A percentile compares a stretch with the other conserved stretches of the same genome.
Evolutionary conservation across 805 yeast species (phyloP).

Genomic region (Yarrowia porcina): DNA sequence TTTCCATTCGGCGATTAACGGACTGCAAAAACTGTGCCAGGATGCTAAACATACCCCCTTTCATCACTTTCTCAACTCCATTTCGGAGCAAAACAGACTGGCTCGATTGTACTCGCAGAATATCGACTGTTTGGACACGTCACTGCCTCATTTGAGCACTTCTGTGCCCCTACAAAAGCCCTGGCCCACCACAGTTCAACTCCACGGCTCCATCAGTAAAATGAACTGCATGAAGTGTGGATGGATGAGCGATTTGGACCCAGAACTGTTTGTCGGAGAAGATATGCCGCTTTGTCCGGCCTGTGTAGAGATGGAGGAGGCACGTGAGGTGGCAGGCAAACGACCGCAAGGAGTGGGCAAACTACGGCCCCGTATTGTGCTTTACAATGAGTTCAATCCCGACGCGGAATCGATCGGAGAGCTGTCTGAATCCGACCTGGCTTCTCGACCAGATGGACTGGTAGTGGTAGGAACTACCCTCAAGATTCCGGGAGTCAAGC

Average conservation of each 20-base stretch:
- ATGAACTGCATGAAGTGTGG: conserved; percentile 78
- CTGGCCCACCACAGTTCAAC: conserved; percentile 63
- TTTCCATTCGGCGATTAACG: conserved; percentile 73
- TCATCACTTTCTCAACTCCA: conserved; percentile 58
- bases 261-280: conserved; percentile 47
- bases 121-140: conserved; percentile 74
- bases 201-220: conserved; percentile 75
- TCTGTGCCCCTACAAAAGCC: conserved; percentile 48
- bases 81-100: conserved; percentile 62
- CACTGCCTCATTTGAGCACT: conserved; percentile 50
- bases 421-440: conserved; percentile 63
- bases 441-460: conserved; percentile 67
- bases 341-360: conserved; percentile 61
- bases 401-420: conserved; percentile 85
- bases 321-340: conserved; percentile 59
- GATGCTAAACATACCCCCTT: conserved; percentile 69
- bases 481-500: conserved; percentile 70
- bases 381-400: conserved; percentile 76
- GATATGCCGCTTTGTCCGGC: conserved; percentile 59
- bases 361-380: conserved; percentile 61
- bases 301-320: conserved; percentile 56
- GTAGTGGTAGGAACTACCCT: conserved; percentile 82
- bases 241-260: conserved; percentile 52
- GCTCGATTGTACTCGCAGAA: conserved; percentile 82
- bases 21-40: conserved; percentile 53